phyloP scores from a whole-genome alignment of 1,284 basidiomycete species.

The Rhodotorula glutinis region DNA sequence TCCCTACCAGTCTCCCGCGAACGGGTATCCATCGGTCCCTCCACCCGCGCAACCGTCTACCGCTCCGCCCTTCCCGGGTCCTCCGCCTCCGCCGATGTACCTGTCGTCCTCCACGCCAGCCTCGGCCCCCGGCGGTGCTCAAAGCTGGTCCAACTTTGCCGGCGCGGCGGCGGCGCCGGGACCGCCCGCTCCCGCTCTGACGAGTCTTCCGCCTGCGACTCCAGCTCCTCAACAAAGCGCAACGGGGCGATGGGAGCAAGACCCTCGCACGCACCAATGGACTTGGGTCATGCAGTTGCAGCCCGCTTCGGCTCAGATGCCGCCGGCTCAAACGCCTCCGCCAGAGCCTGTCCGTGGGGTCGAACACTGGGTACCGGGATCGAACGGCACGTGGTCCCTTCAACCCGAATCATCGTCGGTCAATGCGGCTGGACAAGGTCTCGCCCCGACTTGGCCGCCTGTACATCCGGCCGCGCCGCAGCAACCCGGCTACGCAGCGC shows the following conservation, averaged over 20 bases:
- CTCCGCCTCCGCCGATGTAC: slow-evolving; percentile 10
- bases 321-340: not conserved
- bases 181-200: not conserved
- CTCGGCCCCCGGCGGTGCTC: not conserved
- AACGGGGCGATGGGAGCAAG: not conserved
- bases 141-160: not conserved
- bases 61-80: slow-evolving; percentile 6
- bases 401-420: not conserved
- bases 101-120: not conserved
- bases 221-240: not conserved
- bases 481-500: no score
- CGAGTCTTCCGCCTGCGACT: no score
- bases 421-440: no score
- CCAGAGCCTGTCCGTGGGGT: not conserved
- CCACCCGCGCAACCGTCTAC: no score
- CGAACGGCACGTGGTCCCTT: not conserved
- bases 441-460: no score
- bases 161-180: no score
- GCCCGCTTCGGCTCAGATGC: not conserved
- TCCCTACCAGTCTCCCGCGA: no score
- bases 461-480: no score
- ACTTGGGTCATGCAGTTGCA: not conserved
- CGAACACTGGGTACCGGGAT: slow-evolving; percentile 4
- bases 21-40: no score
- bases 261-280: not conserved